These are phyloP conservation scores for Excoecaria agallocha DNA, from an alignment of 345 rosid species.

Conservation along the genomic window DNA sequence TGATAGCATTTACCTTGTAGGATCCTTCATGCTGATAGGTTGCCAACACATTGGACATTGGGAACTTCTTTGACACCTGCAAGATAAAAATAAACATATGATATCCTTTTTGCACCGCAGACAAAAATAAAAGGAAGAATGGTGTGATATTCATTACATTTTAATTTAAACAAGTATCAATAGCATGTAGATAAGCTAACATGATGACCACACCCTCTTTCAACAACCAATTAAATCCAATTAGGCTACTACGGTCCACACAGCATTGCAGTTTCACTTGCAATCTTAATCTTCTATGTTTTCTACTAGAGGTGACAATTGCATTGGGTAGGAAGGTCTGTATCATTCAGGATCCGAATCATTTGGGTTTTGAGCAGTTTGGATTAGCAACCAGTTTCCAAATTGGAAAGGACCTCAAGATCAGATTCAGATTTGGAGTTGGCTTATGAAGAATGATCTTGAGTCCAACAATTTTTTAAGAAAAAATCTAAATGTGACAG, in stretches of 20 bases:
- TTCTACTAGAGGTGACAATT: no score
- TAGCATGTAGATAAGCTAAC: background rate
- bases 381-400: no score
- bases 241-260: background rate
- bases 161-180: background rate
- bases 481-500: no score
- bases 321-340: no score
- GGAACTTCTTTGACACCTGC: conserved; percentile 97
- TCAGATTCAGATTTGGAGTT: no score
- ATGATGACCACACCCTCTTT: background rate
- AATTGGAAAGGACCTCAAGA: no score
- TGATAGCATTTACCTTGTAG: conserved; percentile 50
- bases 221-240: background rate
- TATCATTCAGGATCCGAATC: no score
- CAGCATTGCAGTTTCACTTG: background rate
- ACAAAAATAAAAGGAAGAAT: background rate
- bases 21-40: conserved; percentile 84
- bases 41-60: conserved; percentile 99
- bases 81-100: conserved; percentile 12
- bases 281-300: background rate
- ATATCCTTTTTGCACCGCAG: background rate
- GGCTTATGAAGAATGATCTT: no score
- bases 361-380: no score
- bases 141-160: background rate
- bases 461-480: no score